phyloP scores from a whole-genome alignment of 2,329 filamentous ascomycete genomes.

The Beauveria brongniartii region DNA sequence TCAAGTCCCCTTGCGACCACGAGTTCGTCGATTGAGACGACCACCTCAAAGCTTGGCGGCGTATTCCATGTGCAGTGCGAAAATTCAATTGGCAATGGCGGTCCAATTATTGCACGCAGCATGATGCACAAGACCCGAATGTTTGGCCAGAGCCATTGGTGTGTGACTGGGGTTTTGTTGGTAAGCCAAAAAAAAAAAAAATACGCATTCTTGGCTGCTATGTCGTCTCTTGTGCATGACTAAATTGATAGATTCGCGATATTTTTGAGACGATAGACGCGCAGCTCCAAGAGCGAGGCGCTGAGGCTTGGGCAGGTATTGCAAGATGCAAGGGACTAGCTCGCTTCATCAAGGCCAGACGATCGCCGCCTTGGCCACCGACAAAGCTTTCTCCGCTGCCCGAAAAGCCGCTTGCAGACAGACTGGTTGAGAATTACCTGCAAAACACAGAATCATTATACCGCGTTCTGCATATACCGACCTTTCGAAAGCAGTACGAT shows the following conservation, averaged over 20 bases:
- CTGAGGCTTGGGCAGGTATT: constrained; percentile 28
- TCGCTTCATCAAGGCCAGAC: constrained; percentile 41
- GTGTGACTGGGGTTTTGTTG: constrained; percentile 35
- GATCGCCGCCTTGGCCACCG: constrained; percentile 40
- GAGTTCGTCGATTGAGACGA: constrained; percentile 27
- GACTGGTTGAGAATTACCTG: constrained; percentile 42
- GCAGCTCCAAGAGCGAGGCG: constrained; percentile 27
- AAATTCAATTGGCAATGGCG: constrained; percentile 21
- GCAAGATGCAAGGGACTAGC: constrained; percentile 45
- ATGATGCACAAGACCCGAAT: constrained; percentile 47
- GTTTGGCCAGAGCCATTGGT: constrained; percentile 50
- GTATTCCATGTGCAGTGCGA: constrained; percentile 36
- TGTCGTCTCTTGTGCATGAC: constrained; percentile 6
- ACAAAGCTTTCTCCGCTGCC: constrained; percentile 37
- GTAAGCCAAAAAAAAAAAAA: constrained; percentile 24
- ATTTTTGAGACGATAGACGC: constrained; percentile 37
- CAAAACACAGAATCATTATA: constrained; percentile 38
- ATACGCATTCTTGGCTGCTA: too few relatives aligned
- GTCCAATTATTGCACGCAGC: constrained; percentile 29
- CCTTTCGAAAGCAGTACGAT: constrained; percentile 41
- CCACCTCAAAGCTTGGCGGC: constrained; percentile 30
- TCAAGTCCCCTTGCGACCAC: constrained; percentile 6
- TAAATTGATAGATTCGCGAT: constrained; percentile 29
- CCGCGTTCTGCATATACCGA: constrained; percentile 43
- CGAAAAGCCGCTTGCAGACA: constrained; percentile 33